phyloP scores from a whole-genome alignment of 768 basidiomycete genomes.

The Mycena galericulata region DNA sequence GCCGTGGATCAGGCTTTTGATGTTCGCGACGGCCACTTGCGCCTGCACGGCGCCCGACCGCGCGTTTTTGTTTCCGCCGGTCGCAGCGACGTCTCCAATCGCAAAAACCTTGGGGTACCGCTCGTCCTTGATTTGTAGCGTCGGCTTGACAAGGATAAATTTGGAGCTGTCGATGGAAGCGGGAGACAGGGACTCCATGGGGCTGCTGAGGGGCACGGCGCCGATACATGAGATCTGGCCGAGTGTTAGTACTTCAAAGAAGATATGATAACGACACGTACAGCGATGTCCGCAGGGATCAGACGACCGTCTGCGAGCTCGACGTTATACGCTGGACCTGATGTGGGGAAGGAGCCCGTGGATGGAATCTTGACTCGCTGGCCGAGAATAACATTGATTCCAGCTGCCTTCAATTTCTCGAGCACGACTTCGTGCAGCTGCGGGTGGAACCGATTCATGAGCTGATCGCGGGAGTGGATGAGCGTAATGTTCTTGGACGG shows the following conservation, averaged over 20 bases:
- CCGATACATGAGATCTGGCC: slow-evolving; percentile 45
- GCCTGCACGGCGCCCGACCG: slow-evolving; percentile 53
- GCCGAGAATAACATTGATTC: slow-evolving; percentile 53
- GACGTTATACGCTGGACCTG: slow-evolving; percentile 43
- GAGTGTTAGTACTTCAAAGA: not conserved
- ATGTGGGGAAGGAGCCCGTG: slow-evolving; percentile 43
- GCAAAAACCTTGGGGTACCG: slow-evolving; percentile 55
- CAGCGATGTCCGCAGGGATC: slow-evolving; percentile 55
- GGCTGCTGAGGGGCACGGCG: slow-evolving; percentile 40
- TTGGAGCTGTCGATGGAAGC: slow-evolving; percentile 19
- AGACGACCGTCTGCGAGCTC: slow-evolving; percentile 51
- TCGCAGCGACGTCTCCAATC: slow-evolving; percentile 61
- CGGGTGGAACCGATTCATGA: slow-evolving; percentile 59
- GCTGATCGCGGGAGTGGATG: slow-evolving; percentile 57
- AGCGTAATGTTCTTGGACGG: slow-evolving; percentile 58
- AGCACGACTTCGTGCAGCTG: slow-evolving; percentile 46
- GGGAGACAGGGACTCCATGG: slow-evolving; percentile 39
- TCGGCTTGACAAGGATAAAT: slow-evolving; percentile 39
- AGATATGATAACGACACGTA: slow-evolving; percentile 35
- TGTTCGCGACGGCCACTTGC: slow-evolving; percentile 54
- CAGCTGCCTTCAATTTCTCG: slow-evolving; percentile 46
- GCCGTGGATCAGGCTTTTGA: slow-evolving; percentile 48
- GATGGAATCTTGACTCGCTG: slow-evolving; percentile 49
- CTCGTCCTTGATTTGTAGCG: slow-evolving; percentile 40
- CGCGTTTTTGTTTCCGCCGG: slow-evolving; percentile 60